Percentiles rank a stretch among this genome's conserved stretches.
phyloP scores from a whole-genome alignment of 352 stramenopile species.

The Globisporangium takayamanum region DNA sequence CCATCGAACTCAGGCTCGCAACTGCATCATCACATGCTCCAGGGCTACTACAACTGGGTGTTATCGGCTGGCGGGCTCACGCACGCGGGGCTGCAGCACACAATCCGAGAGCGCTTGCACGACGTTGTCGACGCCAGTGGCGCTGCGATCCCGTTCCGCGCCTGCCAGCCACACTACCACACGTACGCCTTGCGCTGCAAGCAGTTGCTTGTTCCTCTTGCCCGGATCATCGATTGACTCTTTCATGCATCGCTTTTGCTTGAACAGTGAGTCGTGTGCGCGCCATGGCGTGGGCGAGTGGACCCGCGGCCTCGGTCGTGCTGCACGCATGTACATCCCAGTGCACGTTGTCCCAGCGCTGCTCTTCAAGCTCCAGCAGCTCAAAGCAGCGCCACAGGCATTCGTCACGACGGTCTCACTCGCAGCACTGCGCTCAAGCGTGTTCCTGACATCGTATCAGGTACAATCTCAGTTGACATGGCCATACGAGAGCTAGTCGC shows the following conservation, averaged over 20 bases:
- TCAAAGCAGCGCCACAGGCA: slow-evolving; percentile 42
- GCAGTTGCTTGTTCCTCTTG: no score
- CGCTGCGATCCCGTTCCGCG: slow-evolving; percentile 43
- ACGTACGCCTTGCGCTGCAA: slow-evolving; percentile 15
- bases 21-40: background rate
- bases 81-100: slow-evolving; percentile 66
- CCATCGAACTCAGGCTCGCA: background rate
- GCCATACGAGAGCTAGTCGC: no score
- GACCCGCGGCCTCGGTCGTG: slow-evolving; percentile 54
- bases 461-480: slow-evolving; percentile 14
- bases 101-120: slow-evolving; percentile 45
- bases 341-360: slow-evolving; percentile 74
- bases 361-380: slow-evolving; percentile 64
- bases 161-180: slow-evolving; percentile 86
- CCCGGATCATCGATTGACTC: no score
- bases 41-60: slow-evolving; percentile 86
- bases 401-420: slow-evolving; percentile 45
- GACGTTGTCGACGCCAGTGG: slow-evolving; percentile 37
- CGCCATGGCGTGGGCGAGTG: slow-evolving; percentile 73
- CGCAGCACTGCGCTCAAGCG: slow-evolving; percentile 67
- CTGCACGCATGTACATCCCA: slow-evolving; percentile 71
- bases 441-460: slow-evolving; percentile 82
- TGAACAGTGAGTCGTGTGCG: slow-evolving; percentile 50
- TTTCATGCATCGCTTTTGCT: no score
- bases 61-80: slow-evolving; percentile 61